Base-by-base conservation (phyloP, 2,329 filamentous ascomycete species). In the Ophiostoma sp. region DNA sequence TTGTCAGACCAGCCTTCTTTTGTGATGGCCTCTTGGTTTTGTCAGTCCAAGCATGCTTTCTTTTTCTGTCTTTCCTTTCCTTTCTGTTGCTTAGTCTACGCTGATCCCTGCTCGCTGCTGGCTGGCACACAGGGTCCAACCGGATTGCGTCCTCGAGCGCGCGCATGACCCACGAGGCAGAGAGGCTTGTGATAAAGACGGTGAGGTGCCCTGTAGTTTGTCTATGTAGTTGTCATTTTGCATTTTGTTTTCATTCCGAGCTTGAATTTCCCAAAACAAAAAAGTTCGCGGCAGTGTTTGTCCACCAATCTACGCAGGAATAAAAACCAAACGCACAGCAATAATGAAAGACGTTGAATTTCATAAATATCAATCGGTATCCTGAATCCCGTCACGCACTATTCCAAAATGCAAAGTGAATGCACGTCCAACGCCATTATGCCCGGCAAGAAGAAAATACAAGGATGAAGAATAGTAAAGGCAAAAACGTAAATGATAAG, bases 81-180 rank as follows among this genome's bases (percentile, higher is more conserved):
- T 20, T 54, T 23, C 23, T 27, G 57, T 62, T 62, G 57, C 57
- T 62, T 27, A 33, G 57, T 62, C 57, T 62, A 62, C 57, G 57
- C 31, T 11, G 7, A 33, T 35, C 27, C 27, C 57, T 33, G 57
- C 57, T 41, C 11, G 27, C 27, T 31, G 27, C 27, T 31, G 27
- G 27, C 3, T 57, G n/a, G 17, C 48, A 52, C 6, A 35, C 57
- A 64, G 27, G 27, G 15, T 27, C 57, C 57, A 36, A 64, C 57
- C 57, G 57, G 57, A 64, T 64, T 64, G 31, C 52, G 52, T 17
- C 52, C 52, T 17, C n/a, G 52, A 57, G 17, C 20, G 39, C 39
- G 52, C 52, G 23, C 52, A 57, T 57, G 52, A 57, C 52, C 52
- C 52, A 57, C n/a, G 52, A 27, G 15, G 3, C n/a, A 41, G 39